Percentiles rank a stretch among this genome's conserved stretches.
These are phyloP conservation scores for Ceratobasidium sp. DNA, from an alignment of 1,284 basidiomycete genomes.

Conservation along the genomic window DNA sequence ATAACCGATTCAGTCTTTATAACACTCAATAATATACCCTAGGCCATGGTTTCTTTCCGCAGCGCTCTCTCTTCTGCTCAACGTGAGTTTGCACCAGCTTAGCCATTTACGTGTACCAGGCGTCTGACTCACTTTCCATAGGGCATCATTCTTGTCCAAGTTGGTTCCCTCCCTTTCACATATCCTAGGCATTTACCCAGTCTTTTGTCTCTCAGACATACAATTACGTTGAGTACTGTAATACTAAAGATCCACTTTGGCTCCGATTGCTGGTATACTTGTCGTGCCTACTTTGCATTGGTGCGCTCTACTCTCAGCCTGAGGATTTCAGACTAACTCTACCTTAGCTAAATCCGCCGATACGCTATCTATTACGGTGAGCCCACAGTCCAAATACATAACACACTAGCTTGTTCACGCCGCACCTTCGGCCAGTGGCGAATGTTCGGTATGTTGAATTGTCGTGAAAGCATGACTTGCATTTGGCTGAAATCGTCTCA, in stretches of 20 bases:
- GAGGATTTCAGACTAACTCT: background rate
- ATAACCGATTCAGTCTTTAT: background rate
- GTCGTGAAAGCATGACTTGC: background rate
- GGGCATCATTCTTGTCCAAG: slow-evolving; percentile 33
- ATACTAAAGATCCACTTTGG: slow-evolving; percentile 4
- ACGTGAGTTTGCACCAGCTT: background rate
- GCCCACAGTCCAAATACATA: background rate
- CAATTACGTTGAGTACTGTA: slow-evolving; percentile 17
- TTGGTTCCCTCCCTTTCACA: background rate
- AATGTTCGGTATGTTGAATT: slow-evolving; percentile 21
- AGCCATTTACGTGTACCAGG: background rate
- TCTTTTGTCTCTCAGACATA: background rate
- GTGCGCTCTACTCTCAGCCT: background rate
- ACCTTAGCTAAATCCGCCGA: slow-evolving; percentile 23
- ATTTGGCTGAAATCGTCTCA: background rate
- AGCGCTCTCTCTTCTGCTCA: slow-evolving; percentile 17
- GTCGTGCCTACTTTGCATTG: slow-evolving; percentile 19
- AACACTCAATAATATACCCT: background rate
- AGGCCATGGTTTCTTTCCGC: slow-evolving; percentile 27
- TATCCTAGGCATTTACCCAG: too few relatives aligned
- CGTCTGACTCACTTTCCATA: background rate
- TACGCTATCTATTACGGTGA: slow-evolving; percentile 4
- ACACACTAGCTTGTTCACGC: background rate
- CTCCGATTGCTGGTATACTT: slow-evolving; percentile 14
- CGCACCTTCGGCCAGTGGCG: slow-evolving; percentile 5